Base-by-base conservation (phyloP, 257 asterid genomes). In the Scutellaria galericulata region DNA sequence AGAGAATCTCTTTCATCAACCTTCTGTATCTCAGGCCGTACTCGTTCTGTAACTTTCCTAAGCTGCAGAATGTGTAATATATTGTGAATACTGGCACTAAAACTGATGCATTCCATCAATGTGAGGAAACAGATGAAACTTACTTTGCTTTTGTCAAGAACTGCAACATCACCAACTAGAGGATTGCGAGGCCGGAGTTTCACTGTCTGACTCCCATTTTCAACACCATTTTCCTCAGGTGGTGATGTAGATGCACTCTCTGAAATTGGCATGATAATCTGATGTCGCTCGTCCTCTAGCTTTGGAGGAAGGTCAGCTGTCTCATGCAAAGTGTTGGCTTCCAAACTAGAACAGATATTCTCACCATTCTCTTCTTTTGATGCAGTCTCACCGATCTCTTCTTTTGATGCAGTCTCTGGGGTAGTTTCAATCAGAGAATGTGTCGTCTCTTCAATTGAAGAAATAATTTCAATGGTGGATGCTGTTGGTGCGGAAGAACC, bases 111-210 rank as follows among this genome's bases (percentile, higher is more conserved):
- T 37, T 74, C 45, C 27, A 39, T 62, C 7, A 56, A 47, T 66
- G 44, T 14, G n/a, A 63, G 54, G 58, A 44, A 64, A 44, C 61
- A 22, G 18, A 62, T 18, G 8, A 52, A 66, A 79, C 89, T 75
- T 81, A 90, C 98, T 82, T 88, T 90, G 90, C 85, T 88, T 82
- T 90, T 87, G 72, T 92, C 96, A 76, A 80, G 95, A 51, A 88
- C 83, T 76, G 82, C 80, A 68, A 81, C 84, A 76, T 85, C 91
- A 75, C 88, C 96, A 20, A 90, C 72, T 24, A 90, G 85, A 77
- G 97, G 92, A 85, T 80, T 85, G 59, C 84, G 84, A 47, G 90
- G 90, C 76, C 83, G 80, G 18, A 84, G 83, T 82, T 89, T 89
- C 81, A 51, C 72, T 41, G 76, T 64, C 61, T 67, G 80, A 70